These are phyloP conservation scores for Coniochaeta sp. DNA, from an alignment of 2,329 filamentous ascomycete genomes.

Conservation along the genomic window DNA sequence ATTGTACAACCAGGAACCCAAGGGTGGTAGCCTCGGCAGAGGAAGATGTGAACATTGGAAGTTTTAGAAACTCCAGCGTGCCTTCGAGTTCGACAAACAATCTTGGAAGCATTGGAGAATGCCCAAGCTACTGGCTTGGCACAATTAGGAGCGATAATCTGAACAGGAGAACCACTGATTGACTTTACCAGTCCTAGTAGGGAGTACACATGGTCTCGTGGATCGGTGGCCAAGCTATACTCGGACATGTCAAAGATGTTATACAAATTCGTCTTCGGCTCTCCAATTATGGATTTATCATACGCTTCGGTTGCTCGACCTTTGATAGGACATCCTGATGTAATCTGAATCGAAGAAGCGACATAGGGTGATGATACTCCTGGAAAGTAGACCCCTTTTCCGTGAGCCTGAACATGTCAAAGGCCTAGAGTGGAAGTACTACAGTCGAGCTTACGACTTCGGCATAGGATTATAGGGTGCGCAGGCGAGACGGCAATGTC, in stretches of 20 bases:
- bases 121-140: neutral
- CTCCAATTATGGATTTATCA: neutral
- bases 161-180: neutral
- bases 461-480: no score
- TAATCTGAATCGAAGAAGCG: neutral
- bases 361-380: neutral
- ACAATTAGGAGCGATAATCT: neutral
- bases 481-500: no score
- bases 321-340: neutral
- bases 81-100: neutral
- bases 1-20: neutral
- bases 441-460: neutral
- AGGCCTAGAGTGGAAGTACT: neutral
- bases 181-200: neutral
- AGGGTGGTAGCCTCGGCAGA: neutral
- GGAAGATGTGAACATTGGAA: neutral
- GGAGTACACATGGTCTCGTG: neutral
- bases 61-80: neutral
- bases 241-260: neutral
- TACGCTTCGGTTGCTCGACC: neutral
- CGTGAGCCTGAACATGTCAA: neutral
- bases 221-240: neutral
- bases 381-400: neutral
- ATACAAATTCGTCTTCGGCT: neutral
- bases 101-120: neutral